Conservation (phyloP, 2,329 filamentous ascomycete species). For the Apiospora pterosperma region DNA sequence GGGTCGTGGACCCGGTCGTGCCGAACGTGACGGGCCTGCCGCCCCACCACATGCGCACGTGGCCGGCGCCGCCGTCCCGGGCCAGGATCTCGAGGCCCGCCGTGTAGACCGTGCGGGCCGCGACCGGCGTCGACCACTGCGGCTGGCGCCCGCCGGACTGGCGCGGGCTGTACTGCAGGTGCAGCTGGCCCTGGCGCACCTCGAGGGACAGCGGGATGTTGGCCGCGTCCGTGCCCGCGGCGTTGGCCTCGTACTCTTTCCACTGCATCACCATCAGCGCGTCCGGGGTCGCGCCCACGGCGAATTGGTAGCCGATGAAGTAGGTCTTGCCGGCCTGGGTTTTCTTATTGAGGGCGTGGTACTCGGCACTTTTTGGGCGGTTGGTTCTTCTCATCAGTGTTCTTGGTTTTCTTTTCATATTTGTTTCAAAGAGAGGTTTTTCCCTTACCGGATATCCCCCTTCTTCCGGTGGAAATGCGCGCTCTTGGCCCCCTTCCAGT, state of each 20-base stretch:
- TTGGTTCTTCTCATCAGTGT: not conserved
- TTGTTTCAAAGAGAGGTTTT: too few species aligned
- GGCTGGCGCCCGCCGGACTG: constrained; percentile 6
- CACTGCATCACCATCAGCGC: constrained; percentile 15
- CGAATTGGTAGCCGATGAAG: constrained; percentile 15
- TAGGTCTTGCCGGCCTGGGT: constrained; percentile 15
- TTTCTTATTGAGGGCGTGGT: constrained; percentile 12
- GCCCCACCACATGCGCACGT: constrained; percentile 14
- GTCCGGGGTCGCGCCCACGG: constrained; percentile 9
- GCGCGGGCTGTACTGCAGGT: constrained; percentile 9
- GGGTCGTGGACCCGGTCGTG: constrained; percentile 10
- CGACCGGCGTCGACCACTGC: constrained; percentile 12
- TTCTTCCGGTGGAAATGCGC: constrained; percentile 16
- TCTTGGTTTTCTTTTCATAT: not conserved
- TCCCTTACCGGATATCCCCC: constrained; percentile 11
- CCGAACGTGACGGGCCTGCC: constrained; percentile 15
- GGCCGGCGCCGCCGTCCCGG: constrained; percentile 8
- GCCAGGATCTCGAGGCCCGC: constrained; percentile 14
- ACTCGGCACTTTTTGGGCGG: constrained; percentile 12
- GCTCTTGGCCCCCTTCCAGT: constrained; percentile 10
- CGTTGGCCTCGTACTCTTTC: constrained; percentile 16
- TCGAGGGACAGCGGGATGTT: constrained; percentile 14
- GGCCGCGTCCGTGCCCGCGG: constrained; percentile 9
- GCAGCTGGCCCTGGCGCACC: constrained; percentile 10
- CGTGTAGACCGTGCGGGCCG: constrained; percentile 11